phyloP scores from a whole-genome alignment of 2,329 filamentous ascomycete genomes.

The Aspergillus ruber region DNA sequence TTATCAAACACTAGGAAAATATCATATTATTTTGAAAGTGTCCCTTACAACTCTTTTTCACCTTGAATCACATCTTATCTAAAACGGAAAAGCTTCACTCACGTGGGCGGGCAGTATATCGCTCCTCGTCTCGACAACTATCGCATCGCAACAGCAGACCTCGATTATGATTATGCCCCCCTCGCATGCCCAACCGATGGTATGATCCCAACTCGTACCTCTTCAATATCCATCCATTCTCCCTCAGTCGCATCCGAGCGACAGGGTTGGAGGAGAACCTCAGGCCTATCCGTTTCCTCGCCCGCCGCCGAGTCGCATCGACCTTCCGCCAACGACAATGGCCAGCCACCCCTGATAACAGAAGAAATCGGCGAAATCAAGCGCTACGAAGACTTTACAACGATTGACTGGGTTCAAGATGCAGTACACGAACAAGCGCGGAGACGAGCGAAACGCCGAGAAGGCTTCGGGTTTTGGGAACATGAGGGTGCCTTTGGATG shows the following conservation, averaged over 20 bases:
- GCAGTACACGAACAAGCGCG: constrained; percentile 82
- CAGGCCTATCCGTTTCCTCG: constrained; percentile 49
- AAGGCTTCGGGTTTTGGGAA: constrained; percentile 66
- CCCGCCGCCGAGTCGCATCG: constrained; percentile 52
- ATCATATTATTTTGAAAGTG: constrained; percentile 1
- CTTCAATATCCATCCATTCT: constrained; percentile 23
- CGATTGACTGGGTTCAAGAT: constrained; percentile 96
- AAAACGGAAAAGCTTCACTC: constrained; percentile 2
- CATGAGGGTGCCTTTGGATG: constrained; percentile 64
- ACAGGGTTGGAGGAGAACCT: constrained; percentile 37
- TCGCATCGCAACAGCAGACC: constrained; percentile 3
- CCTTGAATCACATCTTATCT: neutral
- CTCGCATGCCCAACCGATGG: constrained; percentile 24
- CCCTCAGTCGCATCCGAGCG: constrained; percentile 27
- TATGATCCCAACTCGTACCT: constrained; percentile 36
- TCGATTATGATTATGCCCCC: constrained; percentile 26
- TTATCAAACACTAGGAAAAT: neutral
- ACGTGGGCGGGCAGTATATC: constrained; percentile 13
- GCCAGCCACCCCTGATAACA: constrained; percentile 63
- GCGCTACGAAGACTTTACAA: constrained; percentile 97
- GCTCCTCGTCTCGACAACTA: neutral
- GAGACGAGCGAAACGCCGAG: constrained; percentile 67
- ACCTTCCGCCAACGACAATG: constrained; percentile 45
- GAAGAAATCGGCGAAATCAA: constrained; percentile 98
- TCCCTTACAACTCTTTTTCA: neutral